Percentiles rank a stretch among this genome's conserved stretches.
phyloP scores from a whole-genome alignment of 306 rosid species.

The Cucurbita ficifolia region DNA sequence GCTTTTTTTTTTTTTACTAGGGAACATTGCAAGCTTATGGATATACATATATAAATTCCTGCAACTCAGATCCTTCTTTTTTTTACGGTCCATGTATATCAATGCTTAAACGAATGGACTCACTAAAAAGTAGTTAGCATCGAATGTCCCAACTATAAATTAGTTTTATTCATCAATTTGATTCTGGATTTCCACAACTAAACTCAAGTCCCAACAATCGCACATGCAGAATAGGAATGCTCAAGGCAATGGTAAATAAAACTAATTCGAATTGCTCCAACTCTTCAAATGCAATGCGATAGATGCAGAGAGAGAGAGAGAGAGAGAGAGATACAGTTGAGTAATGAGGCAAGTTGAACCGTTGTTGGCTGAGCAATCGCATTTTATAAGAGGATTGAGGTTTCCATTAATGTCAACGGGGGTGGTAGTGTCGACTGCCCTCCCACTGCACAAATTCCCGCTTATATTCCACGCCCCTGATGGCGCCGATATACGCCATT shows the following conservation, averaged over 20 bases:
- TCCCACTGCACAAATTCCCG: slow-evolving; percentile 59
- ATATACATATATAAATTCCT: neutral
- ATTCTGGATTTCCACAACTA: neutral
- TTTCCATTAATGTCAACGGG: accelerated
- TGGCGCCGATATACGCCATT: slow-evolving; percentile 29
- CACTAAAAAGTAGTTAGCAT: neutral
- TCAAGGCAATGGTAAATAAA: neutral
- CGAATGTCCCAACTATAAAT: neutral
- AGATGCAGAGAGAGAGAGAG: neutral
- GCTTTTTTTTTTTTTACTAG: neutral
- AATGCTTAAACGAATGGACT: neutral
- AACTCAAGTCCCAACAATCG: neutral
- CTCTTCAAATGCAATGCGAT: neutral
- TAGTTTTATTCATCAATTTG: neutral
- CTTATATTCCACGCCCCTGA: slow-evolving; percentile 41
- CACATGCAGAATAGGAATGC: neutral
- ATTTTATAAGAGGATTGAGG: slow-evolving; percentile 58
- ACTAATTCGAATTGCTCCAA: neutral
- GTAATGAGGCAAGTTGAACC: slow-evolving; percentile 45
- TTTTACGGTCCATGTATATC: neutral
- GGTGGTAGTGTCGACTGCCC: slow-evolving; percentile 19
- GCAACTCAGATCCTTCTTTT: neutral
- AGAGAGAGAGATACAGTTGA: slow-evolving; percentile 24
- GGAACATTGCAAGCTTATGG: neutral
- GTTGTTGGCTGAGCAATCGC: slow-evolving; percentile 28